Evolutionary conservation across 2,329 filamentous ascomycete species (phyloP).

Genomic region (Claviceps capensis): DNA sequence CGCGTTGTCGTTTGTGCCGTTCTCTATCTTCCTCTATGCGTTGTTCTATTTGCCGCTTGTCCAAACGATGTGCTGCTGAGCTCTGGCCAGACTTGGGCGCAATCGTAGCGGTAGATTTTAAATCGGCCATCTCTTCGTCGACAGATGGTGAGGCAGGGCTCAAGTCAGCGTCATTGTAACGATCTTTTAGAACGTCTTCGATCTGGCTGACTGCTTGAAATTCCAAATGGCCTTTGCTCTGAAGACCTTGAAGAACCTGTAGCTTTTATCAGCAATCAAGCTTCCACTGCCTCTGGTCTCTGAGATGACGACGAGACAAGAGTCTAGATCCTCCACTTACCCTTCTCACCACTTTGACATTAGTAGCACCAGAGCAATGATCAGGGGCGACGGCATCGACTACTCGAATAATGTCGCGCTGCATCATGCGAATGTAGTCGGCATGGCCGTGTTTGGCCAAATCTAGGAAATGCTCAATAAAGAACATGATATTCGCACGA

Average conservation of each 20-base stretch:
- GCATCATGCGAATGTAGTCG: slow-evolving; percentile 87
- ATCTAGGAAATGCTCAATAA: slow-evolving; percentile 90
- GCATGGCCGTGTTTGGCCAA: slow-evolving; percentile 62
- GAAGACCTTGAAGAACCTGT: slow-evolving; percentile 55
- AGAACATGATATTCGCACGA: slow-evolving; percentile 97
- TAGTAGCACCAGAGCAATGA: slow-evolving; percentile 77
- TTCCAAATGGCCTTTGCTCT: slow-evolving; percentile 59
- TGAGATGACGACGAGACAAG: neutral
- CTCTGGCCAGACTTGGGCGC: slow-evolving; percentile 22
- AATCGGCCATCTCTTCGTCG: slow-evolving; percentile 26
- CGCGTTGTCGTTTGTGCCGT: slow-evolving; percentile 78
- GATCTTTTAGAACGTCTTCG: slow-evolving; percentile 67
- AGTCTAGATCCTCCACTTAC: slow-evolving; percentile 30
- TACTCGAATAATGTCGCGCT: slow-evolving; percentile 79
- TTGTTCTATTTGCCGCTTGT: slow-evolving; percentile 87
- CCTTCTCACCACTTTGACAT: slow-evolving; percentile 81
- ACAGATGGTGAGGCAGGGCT: slow-evolving; percentile 36
- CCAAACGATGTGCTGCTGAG: slow-evolving; percentile 33
- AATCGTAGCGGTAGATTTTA: slow-evolving; percentile 24
- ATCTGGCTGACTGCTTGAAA: slow-evolving; percentile 64
- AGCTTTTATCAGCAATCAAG: neutral
- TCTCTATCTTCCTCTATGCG: slow-evolving; percentile 94
- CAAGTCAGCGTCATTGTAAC: slow-evolving; percentile 50
- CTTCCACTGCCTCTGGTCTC: neutral
- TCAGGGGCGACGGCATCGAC: slow-evolving; percentile 85